Conservation (phyloP, 1,284 basidiomycete species). For the Pseudozyma hubeiensis region DNA sequence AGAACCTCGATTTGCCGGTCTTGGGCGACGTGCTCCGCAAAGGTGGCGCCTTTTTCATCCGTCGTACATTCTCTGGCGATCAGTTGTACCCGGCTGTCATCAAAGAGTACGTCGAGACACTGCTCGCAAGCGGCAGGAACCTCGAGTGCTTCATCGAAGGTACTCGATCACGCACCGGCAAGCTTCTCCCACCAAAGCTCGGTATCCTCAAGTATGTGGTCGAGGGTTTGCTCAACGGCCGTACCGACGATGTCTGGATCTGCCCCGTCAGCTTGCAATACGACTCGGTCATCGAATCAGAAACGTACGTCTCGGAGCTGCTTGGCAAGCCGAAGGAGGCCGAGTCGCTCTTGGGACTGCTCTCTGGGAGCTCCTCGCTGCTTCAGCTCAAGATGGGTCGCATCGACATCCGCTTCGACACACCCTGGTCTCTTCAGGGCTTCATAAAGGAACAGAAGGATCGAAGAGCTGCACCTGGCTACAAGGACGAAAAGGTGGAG, state of each 20-base stretch:
- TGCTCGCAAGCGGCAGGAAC: constrained; percentile 67
- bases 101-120: constrained; percentile 69
- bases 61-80: constrained; percentile 68
- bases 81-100: constrained; percentile 69
- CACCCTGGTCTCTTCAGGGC: constrained; percentile 68
- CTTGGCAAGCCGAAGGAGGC: constrained; percentile 70
- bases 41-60: constrained; percentile 69
- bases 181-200: constrained; percentile 69
- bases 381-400: constrained; percentile 68
- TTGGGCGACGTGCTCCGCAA: constrained; percentile 66
- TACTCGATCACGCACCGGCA: constrained; percentile 69
- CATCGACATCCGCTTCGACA: constrained; percentile 69
- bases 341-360: constrained; percentile 68
- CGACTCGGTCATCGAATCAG: constrained; percentile 69
- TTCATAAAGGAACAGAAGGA: constrained; percentile 66
- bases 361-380: constrained; percentile 65
- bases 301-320: constrained; percentile 69
- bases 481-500: constrained; percentile 40
- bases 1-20: constrained; percentile 68
- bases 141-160: constrained; percentile 69
- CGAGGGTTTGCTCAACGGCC: constrained; percentile 63
- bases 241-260: constrained; percentile 68
- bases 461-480: constrained; percentile 43
- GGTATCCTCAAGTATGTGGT: constrained; percentile 70
- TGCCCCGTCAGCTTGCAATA: constrained; percentile 69